phyloP scores from a whole-genome alignment of 2,329 filamentous ascomycete genomes.

The Paecilomyces niveus region DNA sequence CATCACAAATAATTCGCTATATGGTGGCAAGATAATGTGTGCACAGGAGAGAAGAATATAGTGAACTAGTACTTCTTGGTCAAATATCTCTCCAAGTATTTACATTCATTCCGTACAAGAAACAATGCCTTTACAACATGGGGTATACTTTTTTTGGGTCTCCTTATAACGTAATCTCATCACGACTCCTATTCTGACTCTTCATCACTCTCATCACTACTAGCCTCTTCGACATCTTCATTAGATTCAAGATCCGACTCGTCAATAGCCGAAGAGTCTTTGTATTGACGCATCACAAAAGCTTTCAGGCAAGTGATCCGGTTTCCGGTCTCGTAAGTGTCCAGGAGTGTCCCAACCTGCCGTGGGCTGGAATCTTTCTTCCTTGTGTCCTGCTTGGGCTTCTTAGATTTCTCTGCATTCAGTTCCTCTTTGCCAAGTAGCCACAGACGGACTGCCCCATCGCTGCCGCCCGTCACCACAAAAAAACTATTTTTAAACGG shows the following conservation, averaged over 20 bases:
- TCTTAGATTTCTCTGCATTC: slow-evolving; percentile 9
- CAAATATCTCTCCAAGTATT: neutral
- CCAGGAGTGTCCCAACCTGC: slow-evolving; percentile 62
- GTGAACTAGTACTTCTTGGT: neutral
- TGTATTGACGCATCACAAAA: slow-evolving; percentile 70
- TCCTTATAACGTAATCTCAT: neutral
- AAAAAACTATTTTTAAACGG: slow-evolving; percentile 39
- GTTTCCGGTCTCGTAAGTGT: slow-evolving; percentile 75
- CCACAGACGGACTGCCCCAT: slow-evolving; percentile 80
- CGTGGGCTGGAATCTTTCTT: slow-evolving; percentile 10
- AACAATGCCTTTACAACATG: slow-evolving; percentile 2
- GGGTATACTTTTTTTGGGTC: neutral
- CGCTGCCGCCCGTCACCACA: slow-evolving; percentile 71
- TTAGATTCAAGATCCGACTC: slow-evolving; percentile 50
- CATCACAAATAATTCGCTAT: neutral
- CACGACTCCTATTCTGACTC: slow-evolving; percentile 3
- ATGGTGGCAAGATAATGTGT: neutral
- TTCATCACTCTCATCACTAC: slow-evolving; percentile 18
- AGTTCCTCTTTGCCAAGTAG: slow-evolving; percentile 40
- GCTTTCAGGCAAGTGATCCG: slow-evolving; percentile 82
- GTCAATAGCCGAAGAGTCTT: slow-evolving; percentile 47
- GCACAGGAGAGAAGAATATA: neutral
- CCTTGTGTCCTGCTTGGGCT: slow-evolving; percentile 10
- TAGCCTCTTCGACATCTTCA: slow-evolving; percentile 19
- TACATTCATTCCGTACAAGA: neutral